Conservation (phyloP, 2,329 filamentous ascomycete species). For the Hypoxylon sp. region DNA sequence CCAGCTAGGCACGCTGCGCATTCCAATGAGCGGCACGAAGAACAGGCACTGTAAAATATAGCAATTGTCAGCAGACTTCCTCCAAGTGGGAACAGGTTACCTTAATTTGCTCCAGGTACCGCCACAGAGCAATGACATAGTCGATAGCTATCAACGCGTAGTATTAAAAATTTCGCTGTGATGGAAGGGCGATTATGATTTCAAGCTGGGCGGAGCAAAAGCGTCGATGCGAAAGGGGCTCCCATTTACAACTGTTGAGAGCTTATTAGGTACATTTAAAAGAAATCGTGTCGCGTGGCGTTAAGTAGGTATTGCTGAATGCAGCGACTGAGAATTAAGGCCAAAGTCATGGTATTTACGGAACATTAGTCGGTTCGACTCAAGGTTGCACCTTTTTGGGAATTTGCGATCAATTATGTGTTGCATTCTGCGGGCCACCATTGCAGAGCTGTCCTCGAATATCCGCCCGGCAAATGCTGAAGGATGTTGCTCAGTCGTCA, state of each 20-base stretch:
- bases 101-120: conserved; percentile 25
- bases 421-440: conserved; percentile 57
- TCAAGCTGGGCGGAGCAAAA: conserved; percentile 31
- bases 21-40: conserved; percentile 19
- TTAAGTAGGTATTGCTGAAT: conserved; percentile 41
- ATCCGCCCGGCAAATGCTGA: conserved; percentile 54
- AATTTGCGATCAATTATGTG: conserved; percentile 59
- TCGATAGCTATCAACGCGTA: conserved; percentile 3
- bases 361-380: conserved; percentile 55
- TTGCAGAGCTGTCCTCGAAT: conserved; percentile 55
- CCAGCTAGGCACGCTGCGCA: conserved; percentile 17
- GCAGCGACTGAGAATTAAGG: conserved; percentile 51
- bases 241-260: conserved; percentile 46
- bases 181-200: conserved; percentile 27
- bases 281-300: conserved; percentile 42
- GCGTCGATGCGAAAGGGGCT: conserved; percentile 32
- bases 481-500: conserved; percentile 56
- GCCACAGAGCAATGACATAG: conserved; percentile 15
- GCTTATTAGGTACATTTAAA: conserved; percentile 44
- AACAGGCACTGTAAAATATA: conserved; percentile 33
- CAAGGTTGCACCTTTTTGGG: conserved; percentile 57
- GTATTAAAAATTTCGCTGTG: conserved; percentile 21
- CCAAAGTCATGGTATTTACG: conserved; percentile 54
- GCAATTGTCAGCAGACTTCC: conserved; percentile 31
- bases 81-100: conserved; percentile 29